These are phyloP conservation scores for Metschnikowia cubensis DNA, from an alignment of 805 yeast species.

Conservation along the genomic window DNA sequence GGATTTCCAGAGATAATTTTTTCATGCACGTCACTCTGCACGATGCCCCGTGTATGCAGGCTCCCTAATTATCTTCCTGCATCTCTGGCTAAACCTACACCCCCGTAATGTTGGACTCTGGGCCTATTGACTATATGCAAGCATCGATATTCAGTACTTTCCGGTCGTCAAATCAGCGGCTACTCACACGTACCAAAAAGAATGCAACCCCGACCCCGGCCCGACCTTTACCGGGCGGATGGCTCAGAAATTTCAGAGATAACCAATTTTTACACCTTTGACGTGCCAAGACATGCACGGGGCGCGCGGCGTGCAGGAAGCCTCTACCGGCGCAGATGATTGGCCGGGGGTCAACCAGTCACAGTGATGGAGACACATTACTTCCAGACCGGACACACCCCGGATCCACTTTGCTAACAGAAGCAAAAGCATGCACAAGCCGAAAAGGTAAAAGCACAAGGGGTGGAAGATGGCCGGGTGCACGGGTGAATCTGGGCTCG, in stretches of 20 bases:
- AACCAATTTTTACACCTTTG: background rate
- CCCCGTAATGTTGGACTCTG: background rate
- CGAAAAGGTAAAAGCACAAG: too few species aligned
- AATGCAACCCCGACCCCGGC: too few species aligned
- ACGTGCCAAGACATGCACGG: conserved; percentile 3
- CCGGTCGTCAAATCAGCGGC: too few species aligned
- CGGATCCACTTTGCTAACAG: too few species aligned
- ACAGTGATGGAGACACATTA: background rate
- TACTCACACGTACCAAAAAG: background rate
- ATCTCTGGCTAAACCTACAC: background rate
- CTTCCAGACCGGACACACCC: background rate
- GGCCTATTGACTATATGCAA: background rate
- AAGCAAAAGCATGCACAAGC: too few species aligned
- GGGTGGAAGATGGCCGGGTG: background rate
- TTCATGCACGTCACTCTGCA: conserved; percentile 2
- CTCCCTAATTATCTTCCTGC: background rate
- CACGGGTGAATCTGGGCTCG: background rate
- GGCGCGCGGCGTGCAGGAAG: background rate
- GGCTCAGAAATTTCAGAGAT: conserved; percentile 1
- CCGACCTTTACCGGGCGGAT: background rate
- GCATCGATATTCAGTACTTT: background rate
- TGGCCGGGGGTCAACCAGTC: conserved; percentile 2
- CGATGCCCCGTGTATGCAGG: background rate
- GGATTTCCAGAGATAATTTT: conserved; percentile 3
- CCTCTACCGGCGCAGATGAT: background rate